Percentiles rank a stretch among this genome's conserved stretches.
These are phyloP conservation scores for Gomphus bonarii DNA, from an alignment of 1,284 basidiomycete genomes.

Conservation along the genomic window DNA sequence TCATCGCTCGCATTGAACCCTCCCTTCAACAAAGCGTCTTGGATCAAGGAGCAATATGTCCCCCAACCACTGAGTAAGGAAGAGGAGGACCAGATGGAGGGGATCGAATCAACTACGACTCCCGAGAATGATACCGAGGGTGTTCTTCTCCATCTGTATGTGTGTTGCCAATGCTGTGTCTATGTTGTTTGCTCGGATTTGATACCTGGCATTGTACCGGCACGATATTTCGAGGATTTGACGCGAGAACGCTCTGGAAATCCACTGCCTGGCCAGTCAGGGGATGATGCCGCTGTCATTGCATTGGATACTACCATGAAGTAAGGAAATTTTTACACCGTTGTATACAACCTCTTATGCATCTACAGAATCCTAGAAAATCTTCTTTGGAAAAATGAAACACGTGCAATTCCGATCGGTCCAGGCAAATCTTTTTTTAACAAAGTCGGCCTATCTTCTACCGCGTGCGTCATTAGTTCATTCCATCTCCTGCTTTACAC, in stretches of 20 bases:
- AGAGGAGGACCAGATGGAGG: constrained; percentile 24
- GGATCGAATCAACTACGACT: constrained; percentile 14
- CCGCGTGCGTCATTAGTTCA: constrained; percentile 35
- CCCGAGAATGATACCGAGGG: constrained; percentile 33
- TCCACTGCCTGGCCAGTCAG: constrained; percentile 29
- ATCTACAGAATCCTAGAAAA: constrained; percentile 54
- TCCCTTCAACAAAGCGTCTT: constrained; percentile 48
- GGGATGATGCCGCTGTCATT: constrained; percentile 39
- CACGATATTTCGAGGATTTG: constrained; percentile 37
- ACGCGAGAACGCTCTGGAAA: constrained; percentile 32
- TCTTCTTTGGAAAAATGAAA: constrained; percentile 60
- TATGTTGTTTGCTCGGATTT: constrained; percentile 58
- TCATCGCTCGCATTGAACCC: constrained; percentile 53
- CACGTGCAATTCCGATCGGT: constrained; percentile 39
- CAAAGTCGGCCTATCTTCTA: constrained; percentile 57
- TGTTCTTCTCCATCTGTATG: constrained; percentile 60
- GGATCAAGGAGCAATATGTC: constrained; percentile 37
- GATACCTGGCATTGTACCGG: constrained; percentile 61
- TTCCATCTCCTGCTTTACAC: not conserved
- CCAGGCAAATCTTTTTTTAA: constrained; percentile 42
- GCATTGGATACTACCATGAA: constrained; percentile 57
- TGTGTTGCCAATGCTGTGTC: constrained; percentile 72
- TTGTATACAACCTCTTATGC: not conserved
- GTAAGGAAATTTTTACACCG: constrained; percentile 31
- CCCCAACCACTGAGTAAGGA: constrained; percentile 39